Percentiles rank a stretch among this genome's conserved stretches.
Evolutionary conservation across 1,139 yeast genomes (phyloP).

Genomic region (Geotrichum restrictum): DNA sequence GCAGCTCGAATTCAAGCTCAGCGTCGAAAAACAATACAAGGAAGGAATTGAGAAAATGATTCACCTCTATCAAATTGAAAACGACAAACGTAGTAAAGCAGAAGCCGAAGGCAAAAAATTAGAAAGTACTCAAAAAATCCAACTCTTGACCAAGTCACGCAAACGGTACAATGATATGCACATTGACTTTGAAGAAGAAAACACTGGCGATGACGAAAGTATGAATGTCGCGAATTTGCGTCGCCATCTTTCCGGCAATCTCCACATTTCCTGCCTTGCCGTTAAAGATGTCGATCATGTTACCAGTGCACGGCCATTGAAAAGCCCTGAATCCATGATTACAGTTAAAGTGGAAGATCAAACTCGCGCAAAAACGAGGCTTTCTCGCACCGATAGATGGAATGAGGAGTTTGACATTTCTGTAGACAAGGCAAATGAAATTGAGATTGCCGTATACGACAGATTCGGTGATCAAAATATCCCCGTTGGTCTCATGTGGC

Average conservation of each 20-base stretch:
- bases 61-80: conserved; percentile 81
- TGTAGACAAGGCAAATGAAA: conserved; percentile 87
- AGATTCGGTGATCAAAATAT: conserved; percentile 59
- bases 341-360: conserved; percentile 83
- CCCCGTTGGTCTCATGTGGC: conserved; percentile 95
- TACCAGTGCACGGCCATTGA: conserved; percentile 71
- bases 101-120: conserved; percentile 86
- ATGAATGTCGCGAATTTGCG: conserved; percentile 67
- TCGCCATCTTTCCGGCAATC: conserved; percentile 76
- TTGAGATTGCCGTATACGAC: conserved; percentile 84
- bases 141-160: conserved; percentile 73
- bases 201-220: conserved; percentile 43
- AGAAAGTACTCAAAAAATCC: conserved; percentile 83
- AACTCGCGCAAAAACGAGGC: conserved; percentile 68
- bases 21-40: conserved; percentile 88
- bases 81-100: conserved; percentile 77
- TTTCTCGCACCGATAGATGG: conserved; percentile 78
- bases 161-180: conserved; percentile 88
- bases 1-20: conserved; percentile 85
- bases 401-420: conserved; percentile 74
- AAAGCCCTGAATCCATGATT: conserved; percentile 75
- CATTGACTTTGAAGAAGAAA: conserved; percentile 61
- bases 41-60: conserved; percentile 89
- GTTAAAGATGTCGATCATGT: conserved; percentile 90
- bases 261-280: conserved; percentile 66